These are phyloP conservation scores for Lagenidium sp. DNA, from an alignment of 352 stramenopile genomes.

Conservation along the genomic window DNA sequence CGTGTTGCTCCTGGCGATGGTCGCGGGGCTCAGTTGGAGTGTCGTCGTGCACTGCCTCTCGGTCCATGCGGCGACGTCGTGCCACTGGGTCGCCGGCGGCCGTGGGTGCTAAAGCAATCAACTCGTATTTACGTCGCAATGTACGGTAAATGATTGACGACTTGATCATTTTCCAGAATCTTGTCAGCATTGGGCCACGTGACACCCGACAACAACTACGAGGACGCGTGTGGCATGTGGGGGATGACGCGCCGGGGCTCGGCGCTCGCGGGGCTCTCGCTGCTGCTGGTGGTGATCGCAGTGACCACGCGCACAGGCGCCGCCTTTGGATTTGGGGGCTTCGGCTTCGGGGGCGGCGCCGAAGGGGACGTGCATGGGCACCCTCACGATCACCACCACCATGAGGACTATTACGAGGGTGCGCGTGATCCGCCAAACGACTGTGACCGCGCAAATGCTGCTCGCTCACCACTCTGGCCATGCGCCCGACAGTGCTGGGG, in stretches of 20 bases:
- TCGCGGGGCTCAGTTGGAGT: constrained; percentile 13
- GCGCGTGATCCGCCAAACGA: too few species aligned
- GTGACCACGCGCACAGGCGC: constrained; percentile 9
- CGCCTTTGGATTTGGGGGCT: constrained; percentile 31
- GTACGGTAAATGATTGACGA: too few species aligned
- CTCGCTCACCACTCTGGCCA: too few species aligned
- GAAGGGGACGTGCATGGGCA: constrained; percentile 42
- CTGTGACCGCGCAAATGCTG: too few species aligned
- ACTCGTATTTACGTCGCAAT: neutral
- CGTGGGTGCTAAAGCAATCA: constrained; percentile 19
- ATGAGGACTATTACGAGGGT: constrained; percentile 73
- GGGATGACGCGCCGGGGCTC: too few species aligned
- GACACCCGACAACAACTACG: too few species aligned
- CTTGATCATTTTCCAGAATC: too few species aligned
- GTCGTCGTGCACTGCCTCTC: constrained; percentile 40
- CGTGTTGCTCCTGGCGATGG: constrained; percentile 14
- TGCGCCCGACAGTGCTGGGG: constrained; percentile 50
- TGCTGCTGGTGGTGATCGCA: constrained; percentile 18
- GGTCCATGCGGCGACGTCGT: constrained; percentile 37
- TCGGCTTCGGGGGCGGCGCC: constrained; percentile 40
- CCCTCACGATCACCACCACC: constrained; percentile 32
- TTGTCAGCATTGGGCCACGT: too few species aligned
- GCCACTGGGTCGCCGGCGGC: constrained; percentile 35
- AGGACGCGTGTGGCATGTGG: too few species aligned
- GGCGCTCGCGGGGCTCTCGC: too few species aligned